These are phyloP conservation scores for Incumbomyces lentus DNA, from an alignment of 2,329 filamentous ascomycete species.

Conservation along the genomic window DNA sequence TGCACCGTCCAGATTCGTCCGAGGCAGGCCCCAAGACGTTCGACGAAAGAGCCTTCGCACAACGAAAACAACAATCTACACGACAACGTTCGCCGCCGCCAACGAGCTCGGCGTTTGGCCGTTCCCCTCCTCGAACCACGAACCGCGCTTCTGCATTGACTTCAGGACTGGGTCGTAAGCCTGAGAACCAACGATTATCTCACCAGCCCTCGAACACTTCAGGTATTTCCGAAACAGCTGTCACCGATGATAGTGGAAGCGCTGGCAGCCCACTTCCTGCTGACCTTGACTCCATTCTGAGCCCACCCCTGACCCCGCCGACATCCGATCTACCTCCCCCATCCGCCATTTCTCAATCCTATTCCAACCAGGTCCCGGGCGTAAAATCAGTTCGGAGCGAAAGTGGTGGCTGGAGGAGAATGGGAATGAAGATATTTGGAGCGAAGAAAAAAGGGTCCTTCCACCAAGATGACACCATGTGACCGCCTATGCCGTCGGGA, in stretches of 20 bases:
- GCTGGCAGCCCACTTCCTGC: constrained; percentile 32
- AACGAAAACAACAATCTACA: constrained; percentile 11
- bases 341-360: background rate
- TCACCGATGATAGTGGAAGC: constrained; percentile 39
- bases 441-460: constrained; percentile 16
- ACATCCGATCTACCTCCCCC: constrained; percentile 28
- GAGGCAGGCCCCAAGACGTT: constrained; percentile 22
- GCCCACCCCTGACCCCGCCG: constrained; percentile 41
- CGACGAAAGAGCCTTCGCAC: constrained; percentile 14
- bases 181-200: constrained; percentile 20
- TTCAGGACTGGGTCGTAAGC: constrained; percentile 25
- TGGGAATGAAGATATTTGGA: constrained; percentile 38
- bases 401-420: constrained; percentile 42
- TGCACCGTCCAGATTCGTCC: constrained; percentile 29
- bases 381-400: constrained; percentile 32
- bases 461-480: background rate
- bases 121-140: constrained; percentile 19
- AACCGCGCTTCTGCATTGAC: constrained; percentile 26
- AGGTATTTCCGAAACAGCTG: constrained; percentile 28
- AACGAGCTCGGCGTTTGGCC: constrained; percentile 17
- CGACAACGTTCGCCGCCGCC: constrained; percentile 22
- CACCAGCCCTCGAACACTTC: constrained; percentile 28
- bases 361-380: constrained; percentile 22
- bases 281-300: constrained; percentile 33
- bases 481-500: no score